phyloP scores from a whole-genome alignment of 192 early-diverging fungal species.

The Bifiguratus adelaidae region DNA sequence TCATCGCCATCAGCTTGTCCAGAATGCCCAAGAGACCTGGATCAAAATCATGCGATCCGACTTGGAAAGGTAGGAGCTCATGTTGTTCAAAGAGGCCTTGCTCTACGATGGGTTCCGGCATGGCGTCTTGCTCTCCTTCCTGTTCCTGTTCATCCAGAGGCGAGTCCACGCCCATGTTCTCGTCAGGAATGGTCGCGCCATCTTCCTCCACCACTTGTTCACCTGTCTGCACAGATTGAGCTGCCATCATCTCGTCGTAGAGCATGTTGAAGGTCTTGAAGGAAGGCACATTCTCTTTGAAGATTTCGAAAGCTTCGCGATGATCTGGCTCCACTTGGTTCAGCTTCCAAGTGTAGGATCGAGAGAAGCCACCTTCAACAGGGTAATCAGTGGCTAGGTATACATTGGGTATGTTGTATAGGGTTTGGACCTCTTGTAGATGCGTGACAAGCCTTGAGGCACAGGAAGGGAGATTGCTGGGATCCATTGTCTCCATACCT shows the following conservation, averaged over 20 bases:
- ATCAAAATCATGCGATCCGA: neutral
- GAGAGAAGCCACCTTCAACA: neutral
- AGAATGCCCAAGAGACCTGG: neutral
- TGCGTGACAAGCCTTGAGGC: neutral
- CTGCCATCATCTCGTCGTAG: neutral
- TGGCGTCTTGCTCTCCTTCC: no score
- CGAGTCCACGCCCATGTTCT: no score
- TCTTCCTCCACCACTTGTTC: neutral
- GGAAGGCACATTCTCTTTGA: neutral
- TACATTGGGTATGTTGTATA: slow-evolving; percentile 1
- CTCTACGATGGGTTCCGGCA: no score
- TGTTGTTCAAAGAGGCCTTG: no score
- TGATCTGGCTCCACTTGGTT: neutral
- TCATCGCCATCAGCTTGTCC: slow-evolving; percentile 4
- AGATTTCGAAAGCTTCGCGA: slow-evolving; percentile 4
- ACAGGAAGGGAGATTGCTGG: neutral
- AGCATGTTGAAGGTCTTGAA: neutral
- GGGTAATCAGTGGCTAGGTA: slow-evolving; percentile 17
- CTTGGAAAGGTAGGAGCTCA: no score
- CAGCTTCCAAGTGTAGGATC: neutral
- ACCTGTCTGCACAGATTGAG: neutral
- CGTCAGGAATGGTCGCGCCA: neutral
- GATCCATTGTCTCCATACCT: slow-evolving; percentile 1
- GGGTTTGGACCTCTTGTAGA: neutral
- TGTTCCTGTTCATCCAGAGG: no score